These are phyloP conservation scores for Chrysosporium queenslandicum DNA, from an alignment of 2,329 filamentous ascomycete genomes.

Conservation along the genomic window DNA sequence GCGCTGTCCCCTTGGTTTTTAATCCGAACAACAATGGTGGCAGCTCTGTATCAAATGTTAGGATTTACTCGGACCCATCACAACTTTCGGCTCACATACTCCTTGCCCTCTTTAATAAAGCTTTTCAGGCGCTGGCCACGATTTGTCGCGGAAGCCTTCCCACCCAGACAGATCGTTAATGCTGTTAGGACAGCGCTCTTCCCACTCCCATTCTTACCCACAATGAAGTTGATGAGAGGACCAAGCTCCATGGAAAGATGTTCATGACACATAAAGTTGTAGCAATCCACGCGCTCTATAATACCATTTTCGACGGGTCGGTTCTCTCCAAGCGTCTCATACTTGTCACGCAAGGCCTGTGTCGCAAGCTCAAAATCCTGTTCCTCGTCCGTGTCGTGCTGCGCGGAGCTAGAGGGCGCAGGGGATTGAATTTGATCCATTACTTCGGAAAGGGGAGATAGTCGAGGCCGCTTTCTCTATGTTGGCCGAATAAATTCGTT, in stretches of 20 bases:
- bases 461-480: slow-evolving; percentile 6
- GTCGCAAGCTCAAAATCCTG: slow-evolving; percentile 49
- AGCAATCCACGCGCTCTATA: slow-evolving; percentile 74
- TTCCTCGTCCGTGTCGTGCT: slow-evolving; percentile 20
- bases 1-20: slow-evolving; percentile 83
- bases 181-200: slow-evolving; percentile 94
- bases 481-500: background rate
- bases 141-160: slow-evolving; percentile 86
- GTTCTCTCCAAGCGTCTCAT: slow-evolving; percentile 53
- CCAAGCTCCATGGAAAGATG: slow-evolving; percentile 75
- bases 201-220: slow-evolving; percentile 93
- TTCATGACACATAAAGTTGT: slow-evolving; percentile 94
- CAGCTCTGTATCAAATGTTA: slow-evolving; percentile 27
- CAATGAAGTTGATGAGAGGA: slow-evolving; percentile 93
- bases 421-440: background rate
- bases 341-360: slow-evolving; percentile 49
- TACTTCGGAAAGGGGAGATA: background rate
- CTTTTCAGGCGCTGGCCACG: slow-evolving; percentile 80
- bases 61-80: background rate
- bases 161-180: slow-evolving; percentile 86
- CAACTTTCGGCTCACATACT: slow-evolving; percentile 42
- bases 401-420: background rate
- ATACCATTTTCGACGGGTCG: slow-evolving; percentile 72
- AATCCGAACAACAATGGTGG: slow-evolving; percentile 68
- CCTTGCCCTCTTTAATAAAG: slow-evolving; percentile 80